Conservation (phyloP, 805 yeast species). For the Monosporozyma servazzii region DNA sequence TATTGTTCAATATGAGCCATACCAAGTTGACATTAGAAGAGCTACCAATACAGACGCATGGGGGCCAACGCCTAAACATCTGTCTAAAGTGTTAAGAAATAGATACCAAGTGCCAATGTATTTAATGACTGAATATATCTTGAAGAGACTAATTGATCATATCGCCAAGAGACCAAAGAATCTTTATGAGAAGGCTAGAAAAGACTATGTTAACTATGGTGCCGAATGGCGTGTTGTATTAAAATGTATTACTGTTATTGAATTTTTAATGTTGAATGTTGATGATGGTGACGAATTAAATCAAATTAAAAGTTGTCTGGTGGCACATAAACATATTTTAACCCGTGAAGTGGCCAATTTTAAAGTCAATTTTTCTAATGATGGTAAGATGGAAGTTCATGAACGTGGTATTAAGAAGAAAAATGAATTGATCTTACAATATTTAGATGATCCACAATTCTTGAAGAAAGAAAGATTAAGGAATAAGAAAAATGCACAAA, state of each 20-base stretch:
- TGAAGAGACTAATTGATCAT: slow-evolving; percentile 31
- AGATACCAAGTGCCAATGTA: slow-evolving; percentile 26
- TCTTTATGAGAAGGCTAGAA: slow-evolving; percentile 31
- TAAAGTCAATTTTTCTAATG: slow-evolving; percentile 26
- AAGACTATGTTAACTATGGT: slow-evolving; percentile 34
- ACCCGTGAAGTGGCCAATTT: slow-evolving; percentile 25
- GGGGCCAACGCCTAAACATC: slow-evolving; percentile 42
- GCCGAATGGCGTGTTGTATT: slow-evolving; percentile 34
- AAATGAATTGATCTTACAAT: slow-evolving; percentile 25
- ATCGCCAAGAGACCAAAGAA: slow-evolving; percentile 30
- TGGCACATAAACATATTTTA: slow-evolving; percentile 28
- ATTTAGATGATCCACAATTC: slow-evolving; percentile 23
- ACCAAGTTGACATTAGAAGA: slow-evolving; percentile 33
- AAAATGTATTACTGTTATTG: slow-evolving; percentile 31
- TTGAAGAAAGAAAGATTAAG: slow-evolving; percentile 26
- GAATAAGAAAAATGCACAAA: slow-evolving; percentile 22
- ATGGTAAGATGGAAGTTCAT: slow-evolving; percentile 33
- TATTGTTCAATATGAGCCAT: slow-evolving; percentile 31
- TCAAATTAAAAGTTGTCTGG: slow-evolving; percentile 25
- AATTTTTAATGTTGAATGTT: slow-evolving; percentile 28
- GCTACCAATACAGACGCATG: slow-evolving; percentile 44
- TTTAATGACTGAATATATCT: slow-evolving; percentile 28
- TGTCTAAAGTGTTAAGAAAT: slow-evolving; percentile 29
- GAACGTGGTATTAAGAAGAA: slow-evolving; percentile 31
- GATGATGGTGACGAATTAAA: slow-evolving; percentile 28